phyloP scores from a whole-genome alignment of 2,329 filamentous ascomycete genomes.

The Fusarium euwallaceae region DNA sequence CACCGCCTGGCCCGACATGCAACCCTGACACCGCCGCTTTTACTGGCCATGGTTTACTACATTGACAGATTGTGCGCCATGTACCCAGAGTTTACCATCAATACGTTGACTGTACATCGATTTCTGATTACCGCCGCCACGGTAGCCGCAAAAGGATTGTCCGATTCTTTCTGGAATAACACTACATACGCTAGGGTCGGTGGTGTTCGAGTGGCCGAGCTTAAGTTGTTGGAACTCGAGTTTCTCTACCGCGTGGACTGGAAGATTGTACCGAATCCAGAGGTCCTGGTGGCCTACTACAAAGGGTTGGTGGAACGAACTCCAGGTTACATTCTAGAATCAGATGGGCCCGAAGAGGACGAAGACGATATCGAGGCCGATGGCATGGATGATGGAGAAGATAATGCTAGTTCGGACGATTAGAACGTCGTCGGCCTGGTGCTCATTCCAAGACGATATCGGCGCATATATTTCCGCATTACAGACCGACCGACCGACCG shows the following conservation, averaged over 20 bases:
- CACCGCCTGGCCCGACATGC: slow-evolving; percentile 94
- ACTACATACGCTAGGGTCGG: slow-evolving; percentile 95
- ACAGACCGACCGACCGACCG: background rate
- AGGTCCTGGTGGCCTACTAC: slow-evolving; percentile 94
- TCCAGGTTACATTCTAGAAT: slow-evolving; percentile 67
- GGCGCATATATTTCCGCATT: slow-evolving; percentile 4
- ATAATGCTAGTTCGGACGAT: slow-evolving; percentile 18
- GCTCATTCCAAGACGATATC: slow-evolving; percentile 4
- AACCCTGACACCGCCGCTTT: slow-evolving; percentile 89
- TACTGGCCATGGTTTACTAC: slow-evolving; percentile 99
- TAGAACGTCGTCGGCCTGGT: slow-evolving; percentile 21
- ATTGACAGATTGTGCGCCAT: slow-evolving; percentile 94
- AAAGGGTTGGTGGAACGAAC: slow-evolving; percentile 81
- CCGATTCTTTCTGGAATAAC: slow-evolving; percentile 98
- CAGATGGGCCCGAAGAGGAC: slow-evolving; percentile 49
- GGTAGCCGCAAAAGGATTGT: slow-evolving; percentile 94
- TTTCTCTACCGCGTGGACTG: slow-evolving; percentile 94
- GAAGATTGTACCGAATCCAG: slow-evolving; percentile 96
- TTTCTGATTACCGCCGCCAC: slow-evolving; percentile 97
- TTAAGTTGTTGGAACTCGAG: slow-evolving; percentile 92
- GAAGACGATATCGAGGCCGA: slow-evolving; percentile 45
- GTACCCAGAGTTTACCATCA: slow-evolving; percentile 96
- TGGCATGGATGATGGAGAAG: slow-evolving; percentile 39
- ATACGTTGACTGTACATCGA: slow-evolving; percentile 94
- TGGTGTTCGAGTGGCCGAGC: slow-evolving; percentile 88